A percentile compares a stretch with the other conserved stretches of the same genome.
Evolutionary conservation across 352 stramenopile species (phyloP).

Genomic region (Peronospora belbahrii): DNA sequence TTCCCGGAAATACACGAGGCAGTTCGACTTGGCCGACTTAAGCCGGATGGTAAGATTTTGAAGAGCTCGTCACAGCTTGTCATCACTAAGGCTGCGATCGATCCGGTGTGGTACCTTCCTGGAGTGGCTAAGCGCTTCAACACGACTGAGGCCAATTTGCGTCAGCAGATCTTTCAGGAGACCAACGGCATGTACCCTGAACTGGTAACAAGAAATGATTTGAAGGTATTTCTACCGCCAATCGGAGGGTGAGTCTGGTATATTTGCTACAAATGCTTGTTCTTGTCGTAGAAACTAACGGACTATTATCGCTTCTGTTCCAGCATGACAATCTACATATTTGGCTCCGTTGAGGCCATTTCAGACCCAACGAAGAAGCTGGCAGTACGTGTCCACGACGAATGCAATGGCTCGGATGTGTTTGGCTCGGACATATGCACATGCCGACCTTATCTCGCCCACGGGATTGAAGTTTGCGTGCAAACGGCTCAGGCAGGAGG

Average conservation of each 20-base stretch:
- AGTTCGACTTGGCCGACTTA: conserved; percentile 87
- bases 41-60: conserved; percentile 94
- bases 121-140: conserved; percentile 97
- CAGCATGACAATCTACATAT: conserved; percentile 96
- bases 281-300: conserved; percentile 1
- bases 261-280: background rate
- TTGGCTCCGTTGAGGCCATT: conserved; percentile 94
- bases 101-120: conserved; percentile 98
- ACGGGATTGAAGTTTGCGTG: conserved; percentile 99
- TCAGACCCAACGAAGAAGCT: conserved; percentile 96
- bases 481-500: conserved; percentile 95
- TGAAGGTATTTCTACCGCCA: conserved; percentile 98
- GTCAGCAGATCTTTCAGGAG: conserved; percentile 97
- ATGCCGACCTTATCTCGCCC: conserved; percentile 97
- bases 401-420: conserved; percentile 98
- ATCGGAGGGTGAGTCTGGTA: conserved; percentile 88
- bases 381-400: conserved; percentile 97
- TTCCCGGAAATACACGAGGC: conserved; percentile 97
- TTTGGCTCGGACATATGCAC: conserved; percentile 99
- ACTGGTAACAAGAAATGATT: conserved; percentile 95
- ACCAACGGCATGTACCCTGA: conserved; percentile 99
- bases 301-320: background rate
- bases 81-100: conserved; percentile 96
- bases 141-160: conserved; percentile 91
- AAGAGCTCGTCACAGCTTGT: conserved; percentile 87